These are phyloP conservation scores for Fonsecaea erecta DNA, from an alignment of 2,329 filamentous ascomycete species.

Conservation along the genomic window DNA sequence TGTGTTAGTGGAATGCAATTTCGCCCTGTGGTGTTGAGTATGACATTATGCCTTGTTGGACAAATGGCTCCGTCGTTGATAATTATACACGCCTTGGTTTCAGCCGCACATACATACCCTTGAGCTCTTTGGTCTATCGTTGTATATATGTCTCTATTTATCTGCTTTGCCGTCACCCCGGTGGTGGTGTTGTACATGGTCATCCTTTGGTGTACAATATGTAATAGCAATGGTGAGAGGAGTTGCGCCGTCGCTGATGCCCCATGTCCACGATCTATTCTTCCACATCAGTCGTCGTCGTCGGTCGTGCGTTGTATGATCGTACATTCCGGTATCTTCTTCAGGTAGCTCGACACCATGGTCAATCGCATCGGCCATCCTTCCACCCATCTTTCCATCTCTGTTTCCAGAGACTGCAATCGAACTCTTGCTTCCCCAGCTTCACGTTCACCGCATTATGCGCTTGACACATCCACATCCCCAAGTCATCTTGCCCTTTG, in stretches of 20 bases:
- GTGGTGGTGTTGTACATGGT: background rate
- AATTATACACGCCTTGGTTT: no score
- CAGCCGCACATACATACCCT: background rate
- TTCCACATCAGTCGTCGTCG: background rate
- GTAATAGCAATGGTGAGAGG: conserved; percentile 12
- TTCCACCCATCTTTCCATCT: conserved; percentile 88
- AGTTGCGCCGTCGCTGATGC: conserved; percentile 28
- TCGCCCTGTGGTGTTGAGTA: background rate
- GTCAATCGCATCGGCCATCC: conserved; percentile 67
- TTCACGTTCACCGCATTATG: conserved; percentile 65
- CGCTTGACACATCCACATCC: conserved; percentile 57
- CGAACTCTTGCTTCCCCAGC: conserved; percentile 86
- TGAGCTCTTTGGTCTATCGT: background rate
- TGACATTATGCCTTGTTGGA: background rate
- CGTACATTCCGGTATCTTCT: background rate
- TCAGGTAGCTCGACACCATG: background rate
- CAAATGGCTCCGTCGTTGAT: no score
- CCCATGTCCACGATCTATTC: conserved; percentile 11
- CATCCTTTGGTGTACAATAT: background rate
- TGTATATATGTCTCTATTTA: background rate
- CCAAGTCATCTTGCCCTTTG: conserved; percentile 54
- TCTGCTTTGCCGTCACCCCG: background rate
- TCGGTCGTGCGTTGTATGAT: background rate
- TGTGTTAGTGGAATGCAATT: background rate
- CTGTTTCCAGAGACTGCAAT: conserved; percentile 90